These are phyloP conservation scores for Carex cristatella DNA, from an alignment of 176 grass and related monocot genomes.

Conservation along the genomic window DNA sequence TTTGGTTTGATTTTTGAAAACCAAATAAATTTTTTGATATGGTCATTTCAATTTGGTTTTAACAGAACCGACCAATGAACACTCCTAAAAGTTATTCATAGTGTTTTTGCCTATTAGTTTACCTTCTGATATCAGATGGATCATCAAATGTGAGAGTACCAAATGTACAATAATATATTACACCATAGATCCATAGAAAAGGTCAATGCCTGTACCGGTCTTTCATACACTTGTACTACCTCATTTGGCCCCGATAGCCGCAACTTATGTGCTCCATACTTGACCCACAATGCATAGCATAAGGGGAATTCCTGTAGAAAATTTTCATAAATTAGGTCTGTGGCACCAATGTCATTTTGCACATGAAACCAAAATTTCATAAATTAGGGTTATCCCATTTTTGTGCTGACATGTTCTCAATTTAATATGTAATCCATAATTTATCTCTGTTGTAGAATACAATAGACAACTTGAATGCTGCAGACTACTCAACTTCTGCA, in stretches of 20 bases:
- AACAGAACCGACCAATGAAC: too few species aligned
- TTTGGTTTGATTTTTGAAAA: too few species aligned
- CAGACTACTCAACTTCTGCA: too few species aligned
- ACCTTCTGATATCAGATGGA: conserved; percentile 73
- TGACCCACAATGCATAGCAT: conserved; percentile 80
- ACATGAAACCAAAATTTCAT: conserved; percentile 4
- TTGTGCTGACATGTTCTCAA: too few species aligned
- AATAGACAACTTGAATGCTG: too few species aligned
- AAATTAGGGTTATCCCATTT: too few species aligned
- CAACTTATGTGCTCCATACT: conserved; percentile 63
- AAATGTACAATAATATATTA: conserved; percentile 48
- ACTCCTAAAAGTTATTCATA: not conserved
- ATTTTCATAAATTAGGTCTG: conserved; percentile 49
- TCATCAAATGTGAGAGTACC: conserved; percentile 44
- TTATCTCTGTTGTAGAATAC: too few species aligned
- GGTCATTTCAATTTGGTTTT: too few species aligned
- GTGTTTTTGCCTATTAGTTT: not conserved
- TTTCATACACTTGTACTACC: conserved; percentile 56
- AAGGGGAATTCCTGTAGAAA: conserved; percentile 80
- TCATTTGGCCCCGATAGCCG: conserved; percentile 44
- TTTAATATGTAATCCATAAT: too few species aligned
- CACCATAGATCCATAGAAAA: conserved; percentile 72
- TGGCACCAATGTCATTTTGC: conserved; percentile 60
- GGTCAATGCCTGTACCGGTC: conserved; percentile 50
- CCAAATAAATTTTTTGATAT: too few species aligned